Percentiles rank a stretch among this genome's conserved stretches.
Conservation (phyloP, 2,329 filamentous ascomycete genomes). For the Xylariaceae sp. region DNA sequence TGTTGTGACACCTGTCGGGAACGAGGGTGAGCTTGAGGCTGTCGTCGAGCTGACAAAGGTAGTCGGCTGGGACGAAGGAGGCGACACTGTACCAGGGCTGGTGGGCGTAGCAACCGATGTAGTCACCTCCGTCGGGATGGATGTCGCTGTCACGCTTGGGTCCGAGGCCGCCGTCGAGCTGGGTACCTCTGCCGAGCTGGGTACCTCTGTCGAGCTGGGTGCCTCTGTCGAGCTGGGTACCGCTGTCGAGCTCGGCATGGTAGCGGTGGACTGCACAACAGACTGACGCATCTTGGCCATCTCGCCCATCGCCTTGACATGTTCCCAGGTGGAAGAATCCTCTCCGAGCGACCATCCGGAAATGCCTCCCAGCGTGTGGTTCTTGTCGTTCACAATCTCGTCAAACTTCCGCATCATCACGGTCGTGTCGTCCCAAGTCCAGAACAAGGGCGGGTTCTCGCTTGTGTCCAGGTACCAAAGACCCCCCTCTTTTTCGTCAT, state of each 20-base stretch:
- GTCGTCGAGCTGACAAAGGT: too few relatives aligned
- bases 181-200: too few relatives aligned
- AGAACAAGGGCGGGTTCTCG: constrained; percentile 35
- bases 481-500: constrained; percentile 3
- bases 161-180: too few relatives aligned
- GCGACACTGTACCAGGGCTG: too few relatives aligned
- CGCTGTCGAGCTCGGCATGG: background rate
- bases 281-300: background rate
- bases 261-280: background rate
- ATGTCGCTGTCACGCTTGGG: too few relatives aligned
- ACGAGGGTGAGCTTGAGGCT: too few relatives aligned
- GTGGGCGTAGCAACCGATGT: too few relatives aligned
- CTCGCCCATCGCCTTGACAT: constrained; percentile 36
- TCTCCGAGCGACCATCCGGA: constrained; percentile 51
- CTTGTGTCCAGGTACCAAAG: constrained; percentile 9
- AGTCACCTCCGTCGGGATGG: too few relatives aligned
- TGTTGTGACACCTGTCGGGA: too few relatives aligned
- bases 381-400: constrained; percentile 36
- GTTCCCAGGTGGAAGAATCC: constrained; percentile 40
- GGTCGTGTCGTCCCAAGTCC: constrained; percentile 51
- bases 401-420: constrained; percentile 43
- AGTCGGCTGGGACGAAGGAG: too few relatives aligned
- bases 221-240: too few relatives aligned
- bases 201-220: too few relatives aligned
- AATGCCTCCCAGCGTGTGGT: constrained; percentile 40